Conservation (phyloP, 805 yeast species). For the Wickerhamiella nectarea region DNA sequence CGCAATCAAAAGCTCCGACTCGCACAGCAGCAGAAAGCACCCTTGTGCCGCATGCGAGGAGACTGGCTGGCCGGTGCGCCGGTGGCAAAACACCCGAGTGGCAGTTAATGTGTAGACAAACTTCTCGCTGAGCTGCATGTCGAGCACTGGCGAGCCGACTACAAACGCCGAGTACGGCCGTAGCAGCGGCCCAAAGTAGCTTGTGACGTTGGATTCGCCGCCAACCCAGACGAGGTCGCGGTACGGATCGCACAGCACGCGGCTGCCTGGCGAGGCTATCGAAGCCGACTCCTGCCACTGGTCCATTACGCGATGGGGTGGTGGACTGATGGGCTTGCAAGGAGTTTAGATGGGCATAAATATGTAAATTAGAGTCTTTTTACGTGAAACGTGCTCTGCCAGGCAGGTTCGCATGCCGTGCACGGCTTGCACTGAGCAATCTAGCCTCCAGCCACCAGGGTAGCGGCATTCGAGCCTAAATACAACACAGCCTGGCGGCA, state of each 20-base stretch:
- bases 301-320: constrained; percentile 15
- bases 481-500: too few relatives aligned
- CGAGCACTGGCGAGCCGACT: constrained; percentile 36
- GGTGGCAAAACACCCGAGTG: constrained; percentile 39
- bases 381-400: too few relatives aligned
- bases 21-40: constrained; percentile 20
- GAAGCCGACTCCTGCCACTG: constrained; percentile 20
- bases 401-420: too few relatives aligned
- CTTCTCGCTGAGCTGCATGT: constrained; percentile 39
- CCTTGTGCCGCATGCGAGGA: constrained; percentile 20
- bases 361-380: too few relatives aligned
- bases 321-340: background rate
- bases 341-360: background rate
- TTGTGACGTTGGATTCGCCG: constrained; percentile 35
- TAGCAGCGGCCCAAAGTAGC: constrained; percentile 35
- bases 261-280: background rate
- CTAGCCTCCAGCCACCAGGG: too few relatives aligned
- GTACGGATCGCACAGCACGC: constrained; percentile 14
- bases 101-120: constrained; percentile 47
- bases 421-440: too few relatives aligned
- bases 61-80: constrained; percentile 41
- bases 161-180: constrained; percentile 44
- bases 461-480: too few relatives aligned
- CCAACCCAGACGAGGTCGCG: constrained; percentile 74
- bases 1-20: constrained; percentile 26